Evolutionary conservation across 345 rosid species (phyloP), one percentile per base, ranked within the genome.

Genomic region (Geranium rotundifolium): DNA sequence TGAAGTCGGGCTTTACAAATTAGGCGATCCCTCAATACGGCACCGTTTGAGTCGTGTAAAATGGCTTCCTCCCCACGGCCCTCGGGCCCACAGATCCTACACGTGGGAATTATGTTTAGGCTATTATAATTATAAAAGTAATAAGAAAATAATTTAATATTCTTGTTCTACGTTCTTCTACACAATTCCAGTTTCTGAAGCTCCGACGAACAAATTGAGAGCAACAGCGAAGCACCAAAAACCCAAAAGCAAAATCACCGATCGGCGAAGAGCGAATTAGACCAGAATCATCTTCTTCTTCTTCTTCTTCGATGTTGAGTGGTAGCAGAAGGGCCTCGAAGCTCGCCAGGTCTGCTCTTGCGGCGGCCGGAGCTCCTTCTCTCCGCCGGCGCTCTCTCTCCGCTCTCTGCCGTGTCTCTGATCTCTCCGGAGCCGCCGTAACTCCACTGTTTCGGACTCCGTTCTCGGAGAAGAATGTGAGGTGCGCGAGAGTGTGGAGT

Each of bases 301-400:
- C 50, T 12, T 9, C 54, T 17, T 17, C 15, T 1, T 31, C 61
- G 17, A 54, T 63, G 56, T 15, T 67, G 57, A 61, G 62, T 19
- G 39, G 55, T 29, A 27, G 62, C 34, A 59, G 39, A 29, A 59
- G 46, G 30, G 4, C 66, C 63, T 19, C 59, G 10, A 65, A 54
- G 54, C 69, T 71, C 57, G 20, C 66, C 52, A 57, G 54, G 59
- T 61, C 66, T 17, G 65, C 62, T 27, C n/a, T 66, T 29, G 9
- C 56, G 4, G 62, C 74, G 12, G 58, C 27, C 37, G 29, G 18
- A 17, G 56, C 31, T 7, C 16, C 46, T 19, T 16, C 30, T 29
- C 58, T 55, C 62, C 37, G 19, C 54, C 10, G n/a, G 60, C 50
- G 56, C 9, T 12, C 29, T 19, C 52, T 23, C 34, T 0, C 63